Base-by-base conservation (phyloP, 345 rosid species). In the Toxicodendron radicans region DNA sequence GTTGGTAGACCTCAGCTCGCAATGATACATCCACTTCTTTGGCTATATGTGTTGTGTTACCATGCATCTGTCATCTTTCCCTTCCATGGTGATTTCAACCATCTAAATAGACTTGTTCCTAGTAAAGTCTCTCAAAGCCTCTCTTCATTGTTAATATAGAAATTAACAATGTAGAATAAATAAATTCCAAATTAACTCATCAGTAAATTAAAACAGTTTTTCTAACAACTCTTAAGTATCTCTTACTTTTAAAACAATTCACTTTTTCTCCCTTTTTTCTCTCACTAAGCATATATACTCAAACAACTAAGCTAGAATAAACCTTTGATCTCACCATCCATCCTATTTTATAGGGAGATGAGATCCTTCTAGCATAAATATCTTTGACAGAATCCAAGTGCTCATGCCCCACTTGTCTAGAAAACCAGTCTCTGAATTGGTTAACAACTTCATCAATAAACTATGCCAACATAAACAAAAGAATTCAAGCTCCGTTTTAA, bases 401-500 rank as follows among this genome's bases (percentile, higher is more conserved):
- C 12, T 76, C 46, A 35, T 60, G 13, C 33, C 23, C 60, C 17
- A 38, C 53, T 51, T 68, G 60, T 53, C 13, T 7, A 61, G 16
- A 52, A 63, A 48, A 13, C n/a, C 35, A 51, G 73, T 43, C 64
- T 52, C 9, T 38, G 43, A 38, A 38, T 38, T 38, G 43, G 43
- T 48, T 16, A 30, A 27, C 24, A 48, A 48, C 16, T 62, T 21
- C 12, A 38, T 0, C 16, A 66, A 38, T 52, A 51, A 49, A 30
- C 17, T n/a, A 62, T 62, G 48, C 13, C 23, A 18, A 66, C 33
- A 30, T 67, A 24, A 52, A 58, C 9, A 75, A 68, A 43, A 10
- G 51, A 64, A 45, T 69, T 75, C 70, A 76, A 51, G 49, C 52
- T 13, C n/a, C 30, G 53, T 45, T 45, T 38, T 16, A 53, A 53